Evolutionary conservation across 305 asterid genomes (phyloP).

Genomic region (Fraxinus dipetala): DNA sequence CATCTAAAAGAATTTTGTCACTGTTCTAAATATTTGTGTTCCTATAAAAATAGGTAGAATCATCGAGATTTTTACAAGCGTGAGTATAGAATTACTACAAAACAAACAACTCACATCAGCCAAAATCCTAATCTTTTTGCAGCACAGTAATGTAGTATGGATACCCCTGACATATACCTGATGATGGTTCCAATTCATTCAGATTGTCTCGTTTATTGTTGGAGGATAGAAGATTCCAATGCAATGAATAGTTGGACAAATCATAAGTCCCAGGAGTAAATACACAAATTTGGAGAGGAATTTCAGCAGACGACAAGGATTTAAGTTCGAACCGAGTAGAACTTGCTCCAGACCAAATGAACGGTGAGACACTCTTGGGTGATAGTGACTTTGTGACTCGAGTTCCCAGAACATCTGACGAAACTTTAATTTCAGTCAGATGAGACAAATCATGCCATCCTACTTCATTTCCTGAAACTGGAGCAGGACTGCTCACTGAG

Average conservation of each 20-base stretch:
- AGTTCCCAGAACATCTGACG: slow-evolving; percentile 47
- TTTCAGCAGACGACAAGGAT: slow-evolving; percentile 55
- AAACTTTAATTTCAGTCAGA: slow-evolving; percentile 44
- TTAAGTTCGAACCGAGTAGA: slow-evolving; percentile 60
- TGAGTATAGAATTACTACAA: slow-evolving; percentile 30
- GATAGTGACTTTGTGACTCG: slow-evolving; percentile 39
- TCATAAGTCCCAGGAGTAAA: slow-evolving; percentile 88
- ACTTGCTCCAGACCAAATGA: slow-evolving; percentile 85
- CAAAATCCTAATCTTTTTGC: slow-evolving; percentile 51
- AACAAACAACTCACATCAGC: slow-evolving; percentile 10
- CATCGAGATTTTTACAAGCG: slow-evolving; percentile 33
- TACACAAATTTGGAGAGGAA: slow-evolving; percentile 64
- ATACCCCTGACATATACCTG: slow-evolving; percentile 71
- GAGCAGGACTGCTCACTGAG: slow-evolving; percentile 32
- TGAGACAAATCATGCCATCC: slow-evolving; percentile 79
- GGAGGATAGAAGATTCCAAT: slow-evolving; percentile 50
- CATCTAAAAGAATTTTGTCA: slow-evolving; percentile 16
- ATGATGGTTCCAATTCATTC: slow-evolving; percentile 30
- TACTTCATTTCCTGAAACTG: slow-evolving; percentile 57
- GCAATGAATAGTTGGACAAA: slow-evolving; percentile 74
- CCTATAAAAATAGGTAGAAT: slow-evolving; percentile 36
- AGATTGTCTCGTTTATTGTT: slow-evolving; percentile 23
- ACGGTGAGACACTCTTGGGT: slow-evolving; percentile 51
- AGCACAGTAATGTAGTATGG: slow-evolving; percentile 68
- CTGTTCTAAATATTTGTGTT: slow-evolving; percentile 10